Evolutionary conservation across 2,329 filamentous ascomycete genomes (phyloP).

Genomic region (Penicillium sp.): DNA sequence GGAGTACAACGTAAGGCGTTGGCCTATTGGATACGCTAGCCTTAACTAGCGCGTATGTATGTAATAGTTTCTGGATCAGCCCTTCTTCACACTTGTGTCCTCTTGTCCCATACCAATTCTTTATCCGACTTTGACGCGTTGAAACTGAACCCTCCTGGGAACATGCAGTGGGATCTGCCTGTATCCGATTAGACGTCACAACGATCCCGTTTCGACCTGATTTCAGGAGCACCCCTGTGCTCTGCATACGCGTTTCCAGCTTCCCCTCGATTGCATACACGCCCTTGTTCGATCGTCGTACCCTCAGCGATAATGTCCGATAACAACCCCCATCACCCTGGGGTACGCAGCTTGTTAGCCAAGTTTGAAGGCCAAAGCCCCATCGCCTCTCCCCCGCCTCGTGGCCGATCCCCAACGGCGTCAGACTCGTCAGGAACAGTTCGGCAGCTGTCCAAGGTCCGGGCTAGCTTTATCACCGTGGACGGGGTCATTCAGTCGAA

Average conservation of each 20-base stretch:
- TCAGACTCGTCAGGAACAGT: constrained; percentile 43
- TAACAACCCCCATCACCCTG: constrained; percentile 36
- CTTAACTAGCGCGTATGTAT: constrained; percentile 12
- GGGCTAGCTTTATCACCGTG: constrained; percentile 72
- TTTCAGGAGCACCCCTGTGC: constrained; percentile 10
- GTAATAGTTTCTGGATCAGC: constrained; percentile 13
- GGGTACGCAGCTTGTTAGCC: constrained; percentile 72
- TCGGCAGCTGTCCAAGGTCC: constrained; percentile 70
- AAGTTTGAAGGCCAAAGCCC: constrained; percentile 71
- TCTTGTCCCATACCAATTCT: constrained; percentile 2
- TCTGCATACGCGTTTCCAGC: constrained; percentile 6
- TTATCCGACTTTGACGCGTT: constrained; percentile 1
- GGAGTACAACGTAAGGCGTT: constrained; percentile 3
- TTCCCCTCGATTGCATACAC: constrained; percentile 13
- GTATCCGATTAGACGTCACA: constrained; percentile 9
- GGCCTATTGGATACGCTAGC: constrained; percentile 10
- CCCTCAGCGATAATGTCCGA: constrained; percentile 21
- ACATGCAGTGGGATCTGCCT: constrained; percentile 12
- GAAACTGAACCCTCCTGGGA: neutral
- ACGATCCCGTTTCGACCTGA: neutral
- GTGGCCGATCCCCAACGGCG: constrained; percentile 66
- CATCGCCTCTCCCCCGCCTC: constrained; percentile 62
- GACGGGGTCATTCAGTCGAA: constrained; percentile 53
- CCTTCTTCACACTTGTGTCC: constrained; percentile 6
- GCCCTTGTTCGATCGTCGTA: constrained; percentile 19